These are phyloP conservation scores for Neonectria neomacrospora DNA, from an alignment of 2,329 filamentous ascomycete species.

Conservation along the genomic window DNA sequence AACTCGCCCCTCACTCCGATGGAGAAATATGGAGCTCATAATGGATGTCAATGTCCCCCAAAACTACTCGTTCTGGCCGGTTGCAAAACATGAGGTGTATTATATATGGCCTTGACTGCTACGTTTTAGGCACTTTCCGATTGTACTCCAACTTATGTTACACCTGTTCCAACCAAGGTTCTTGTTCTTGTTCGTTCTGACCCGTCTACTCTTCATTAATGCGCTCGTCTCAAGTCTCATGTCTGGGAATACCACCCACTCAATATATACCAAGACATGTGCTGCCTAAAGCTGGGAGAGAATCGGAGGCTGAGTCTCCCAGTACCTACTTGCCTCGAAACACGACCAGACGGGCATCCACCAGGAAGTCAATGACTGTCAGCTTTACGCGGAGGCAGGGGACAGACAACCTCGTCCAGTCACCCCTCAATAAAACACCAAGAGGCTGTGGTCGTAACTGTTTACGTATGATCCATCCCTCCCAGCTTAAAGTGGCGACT, in stretches of 20 bases:
- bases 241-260: neutral
- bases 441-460: slow-evolving; percentile 19
- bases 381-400: neutral
- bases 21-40: slow-evolving; percentile 10
- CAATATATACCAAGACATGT: neutral
- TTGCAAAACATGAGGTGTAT: neutral
- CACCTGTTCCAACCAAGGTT: neutral
- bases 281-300: neutral
- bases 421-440: slow-evolving; percentile 1
- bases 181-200: neutral
- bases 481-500: neutral
- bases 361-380: neutral
- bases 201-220: neutral
- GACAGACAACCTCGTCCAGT: slow-evolving; percentile 1
- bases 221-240: neutral
- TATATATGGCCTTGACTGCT: neutral
- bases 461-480: slow-evolving; percentile 22
- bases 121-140: slow-evolving; percentile 13
- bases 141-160: neutral
- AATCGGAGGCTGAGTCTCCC: neutral
- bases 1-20: slow-evolving; percentile 9
- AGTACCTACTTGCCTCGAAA: neutral
- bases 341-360: neutral
- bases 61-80: neutral
- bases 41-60: slow-evolving; percentile 10